phyloP scores from a whole-genome alignment of 2,329 filamentous ascomycete species.

The Colletotrichum viniferum region DNA sequence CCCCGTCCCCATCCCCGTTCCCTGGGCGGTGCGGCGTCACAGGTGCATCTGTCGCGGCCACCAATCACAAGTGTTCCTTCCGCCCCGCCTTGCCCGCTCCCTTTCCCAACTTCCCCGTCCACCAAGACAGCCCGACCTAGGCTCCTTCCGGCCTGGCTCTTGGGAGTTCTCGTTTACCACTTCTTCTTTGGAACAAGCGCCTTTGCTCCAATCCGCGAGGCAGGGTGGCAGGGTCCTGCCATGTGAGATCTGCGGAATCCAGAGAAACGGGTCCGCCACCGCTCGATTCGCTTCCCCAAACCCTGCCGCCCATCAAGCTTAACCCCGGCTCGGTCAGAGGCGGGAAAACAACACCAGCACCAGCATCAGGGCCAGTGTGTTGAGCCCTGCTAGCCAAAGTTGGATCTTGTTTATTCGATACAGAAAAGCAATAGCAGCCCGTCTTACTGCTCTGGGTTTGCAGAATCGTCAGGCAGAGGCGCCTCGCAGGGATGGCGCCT shows the following conservation, averaged over 20 bases:
- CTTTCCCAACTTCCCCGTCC: not conserved
- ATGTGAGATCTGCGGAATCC: constrained; percentile 22
- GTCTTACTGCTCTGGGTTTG: not conserved
- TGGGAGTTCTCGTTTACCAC: constrained; percentile 20
- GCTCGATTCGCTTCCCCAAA: constrained; percentile 2
- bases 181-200: constrained; percentile 19
- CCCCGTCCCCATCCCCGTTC: not conserved
- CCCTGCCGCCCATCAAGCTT: not conserved
- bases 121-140: constrained; percentile 1
- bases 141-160: not conserved
- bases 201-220: not conserved
- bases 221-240: constrained; percentile 12
- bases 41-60: not conserved
- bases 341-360: not conserved
- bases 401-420: constrained; percentile 5
- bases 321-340: not conserved
- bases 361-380: not conserved
- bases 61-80: not conserved
- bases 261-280: constrained; percentile 14
- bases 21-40: not conserved
- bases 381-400: not conserved
- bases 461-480: not conserved
- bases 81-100: constrained; percentile 4
- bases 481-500: not conserved
- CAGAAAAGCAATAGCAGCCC: constrained; percentile 6